These are phyloP conservation scores for Echinosophora koreensis DNA, from an alignment of 306 rosid species.

Conservation along the genomic window DNA sequence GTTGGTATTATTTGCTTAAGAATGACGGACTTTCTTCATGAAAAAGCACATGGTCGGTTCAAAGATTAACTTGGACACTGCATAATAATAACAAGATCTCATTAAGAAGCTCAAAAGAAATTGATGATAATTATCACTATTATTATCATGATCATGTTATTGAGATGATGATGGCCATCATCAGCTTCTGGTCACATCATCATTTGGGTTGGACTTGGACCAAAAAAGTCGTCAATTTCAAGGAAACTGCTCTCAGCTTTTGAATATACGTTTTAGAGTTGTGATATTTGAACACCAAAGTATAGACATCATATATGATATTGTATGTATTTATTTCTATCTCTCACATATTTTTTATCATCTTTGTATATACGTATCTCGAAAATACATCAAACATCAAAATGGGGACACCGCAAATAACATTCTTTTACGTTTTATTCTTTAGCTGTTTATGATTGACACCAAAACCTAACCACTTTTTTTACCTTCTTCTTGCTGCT, in stretches of 20 bases:
- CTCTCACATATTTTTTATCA: too few species aligned
- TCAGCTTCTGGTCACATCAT: constrained; percentile 47
- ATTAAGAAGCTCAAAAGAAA: constrained; percentile 49
- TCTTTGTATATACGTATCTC: too few species aligned
- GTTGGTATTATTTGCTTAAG: constrained; percentile 33
- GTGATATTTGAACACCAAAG: too few species aligned
- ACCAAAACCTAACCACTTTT: neutral
- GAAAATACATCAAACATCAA: too few species aligned
- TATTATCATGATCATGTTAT: constrained; percentile 54
- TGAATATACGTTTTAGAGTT: neutral
- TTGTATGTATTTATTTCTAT: too few species aligned
- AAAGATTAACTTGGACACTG: constrained; percentile 38
- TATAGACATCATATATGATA: too few species aligned
- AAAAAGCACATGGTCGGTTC: constrained; percentile 47
- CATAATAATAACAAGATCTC: constrained; percentile 46
- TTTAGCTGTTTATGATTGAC: constrained; percentile 27
- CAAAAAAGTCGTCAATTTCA: neutral
- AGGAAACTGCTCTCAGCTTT: constrained; percentile 30
- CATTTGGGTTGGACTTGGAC: constrained; percentile 44
- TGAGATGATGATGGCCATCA: constrained; percentile 51
- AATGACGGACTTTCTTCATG: constrained; percentile 45
- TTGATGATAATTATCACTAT: constrained; percentile 41
- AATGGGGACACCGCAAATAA: too few species aligned
- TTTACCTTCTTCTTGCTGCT: neutral
- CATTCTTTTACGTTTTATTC: neutral